These are phyloP conservation scores for Stephanodiscus triporus DNA, from an alignment of 108 stramenopile species.

Conservation along the genomic window DNA sequence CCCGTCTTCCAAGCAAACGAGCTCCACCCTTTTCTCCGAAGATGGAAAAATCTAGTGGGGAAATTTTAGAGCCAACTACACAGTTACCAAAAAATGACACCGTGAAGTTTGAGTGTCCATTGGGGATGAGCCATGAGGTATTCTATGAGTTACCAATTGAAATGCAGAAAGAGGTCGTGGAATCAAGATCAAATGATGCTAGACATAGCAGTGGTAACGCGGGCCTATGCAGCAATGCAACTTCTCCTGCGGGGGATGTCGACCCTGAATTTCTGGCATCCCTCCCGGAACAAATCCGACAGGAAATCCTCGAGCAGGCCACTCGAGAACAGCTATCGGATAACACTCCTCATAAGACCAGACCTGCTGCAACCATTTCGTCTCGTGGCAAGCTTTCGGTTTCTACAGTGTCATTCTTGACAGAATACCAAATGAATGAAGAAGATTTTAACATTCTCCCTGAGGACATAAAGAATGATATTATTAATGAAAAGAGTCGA, in stretches of 20 bases:
- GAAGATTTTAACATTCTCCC: constrained; percentile 25
- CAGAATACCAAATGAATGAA: constrained; percentile 16
- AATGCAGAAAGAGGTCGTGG: constrained; percentile 35
- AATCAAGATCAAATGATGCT: not conserved
- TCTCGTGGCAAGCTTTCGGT: constrained; percentile 8
- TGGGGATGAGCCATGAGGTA: constrained; percentile 37
- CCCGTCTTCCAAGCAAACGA: not conserved
- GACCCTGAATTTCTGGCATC: constrained; percentile 41
- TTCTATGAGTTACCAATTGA: constrained; percentile 37
- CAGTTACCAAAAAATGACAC: not conserved
- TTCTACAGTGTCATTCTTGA: constrained; percentile 22
- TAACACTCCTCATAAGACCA: not conserved
- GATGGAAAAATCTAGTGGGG: not conserved
- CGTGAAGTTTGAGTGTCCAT: constrained; percentile 23
- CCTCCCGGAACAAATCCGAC: constrained; percentile 32
- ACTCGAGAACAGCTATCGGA: not conserved
- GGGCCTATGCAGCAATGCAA: not conserved
- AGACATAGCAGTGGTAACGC: not conserved
- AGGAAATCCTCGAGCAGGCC: constrained; percentile 33
- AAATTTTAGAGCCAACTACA: not conserved
- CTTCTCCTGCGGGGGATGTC: constrained; percentile 11
- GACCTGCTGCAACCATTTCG: not conserved
- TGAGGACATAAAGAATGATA: constrained; percentile 30
- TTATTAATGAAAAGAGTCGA: constrained; percentile 23
- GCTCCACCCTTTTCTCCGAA: not conserved